Evolutionary conservation across 768 basidiomycete species (phyloP).

Genomic region (Suillus subalutaceus): DNA sequence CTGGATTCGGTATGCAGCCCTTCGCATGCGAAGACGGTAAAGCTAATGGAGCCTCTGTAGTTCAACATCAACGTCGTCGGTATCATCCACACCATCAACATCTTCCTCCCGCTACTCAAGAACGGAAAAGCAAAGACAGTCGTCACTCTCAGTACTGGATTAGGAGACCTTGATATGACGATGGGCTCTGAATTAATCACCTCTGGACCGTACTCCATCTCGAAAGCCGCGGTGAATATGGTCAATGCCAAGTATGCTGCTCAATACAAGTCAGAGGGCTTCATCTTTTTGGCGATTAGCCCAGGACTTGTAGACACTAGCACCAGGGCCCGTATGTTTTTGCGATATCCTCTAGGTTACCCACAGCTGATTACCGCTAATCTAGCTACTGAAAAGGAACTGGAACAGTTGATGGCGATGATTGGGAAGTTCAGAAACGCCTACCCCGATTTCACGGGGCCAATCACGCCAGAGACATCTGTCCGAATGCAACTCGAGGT

Average conservation of each 20-base stretch:
- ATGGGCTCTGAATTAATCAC: conserved; percentile 15
- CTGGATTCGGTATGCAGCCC: conserved; percentile 18
- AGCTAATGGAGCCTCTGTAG: conserved; percentile 16
- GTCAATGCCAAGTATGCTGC: conserved; percentile 40
- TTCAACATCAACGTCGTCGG: conserved; percentile 40
- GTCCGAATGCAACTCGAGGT: conserved; percentile 22
- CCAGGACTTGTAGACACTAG: conserved; percentile 38
- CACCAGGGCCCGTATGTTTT: conserved; percentile 7
- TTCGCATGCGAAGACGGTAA: not conserved
- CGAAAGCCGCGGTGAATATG: conserved; percentile 43
- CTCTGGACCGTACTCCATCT: conserved; percentile 33
- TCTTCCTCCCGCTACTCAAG: conserved; percentile 42
- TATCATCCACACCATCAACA: conserved; percentile 37
- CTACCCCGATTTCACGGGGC: conserved; percentile 21
- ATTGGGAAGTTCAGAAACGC: conserved; percentile 11
- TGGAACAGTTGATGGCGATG: conserved; percentile 14
- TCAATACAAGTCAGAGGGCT: conserved; percentile 33
- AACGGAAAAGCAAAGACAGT: conserved; percentile 38
- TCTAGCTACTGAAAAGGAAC: conserved; percentile 15
- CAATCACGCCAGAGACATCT: conserved; percentile 20
- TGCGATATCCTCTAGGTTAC: not conserved
- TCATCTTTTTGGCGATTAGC: conserved; percentile 39
- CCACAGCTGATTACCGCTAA: not conserved
- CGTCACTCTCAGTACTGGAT: conserved; percentile 28
- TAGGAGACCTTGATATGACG: conserved; percentile 32